Evolutionary conservation across 2,329 filamentous ascomycete genomes (phyloP).

Genomic region (Ophiocordyceps polyrhachis-furcata): DNA sequence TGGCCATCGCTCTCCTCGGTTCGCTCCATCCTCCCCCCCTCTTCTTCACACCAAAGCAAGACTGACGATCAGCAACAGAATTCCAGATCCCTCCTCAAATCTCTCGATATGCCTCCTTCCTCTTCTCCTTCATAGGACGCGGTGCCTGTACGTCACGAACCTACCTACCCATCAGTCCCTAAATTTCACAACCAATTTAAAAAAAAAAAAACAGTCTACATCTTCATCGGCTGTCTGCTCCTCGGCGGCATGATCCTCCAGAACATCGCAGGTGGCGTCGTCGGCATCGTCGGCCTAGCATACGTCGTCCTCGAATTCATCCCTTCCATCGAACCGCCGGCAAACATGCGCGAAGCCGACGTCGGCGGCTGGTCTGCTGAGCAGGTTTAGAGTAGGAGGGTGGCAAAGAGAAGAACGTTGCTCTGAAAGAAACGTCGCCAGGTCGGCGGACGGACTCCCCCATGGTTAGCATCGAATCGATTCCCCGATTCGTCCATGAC

Average conservation of each 20-base stretch:
- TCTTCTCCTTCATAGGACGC: slow-evolving; percentile 93
- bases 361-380: slow-evolving; percentile 54
- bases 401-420: background rate
- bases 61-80: slow-evolving; percentile 31
- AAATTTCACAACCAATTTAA: no score
- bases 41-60: background rate
- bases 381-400: slow-evolving; percentile 37
- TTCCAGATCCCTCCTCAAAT: slow-evolving; percentile 91
- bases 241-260: slow-evolving; percentile 48
- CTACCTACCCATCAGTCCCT: background rate
- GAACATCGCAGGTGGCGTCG: slow-evolving; percentile 57
- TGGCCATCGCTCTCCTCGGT: slow-evolving; percentile 52
- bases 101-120: slow-evolving; percentile 85
- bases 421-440: background rate
- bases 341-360: slow-evolving; percentile 66
- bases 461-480: background rate
- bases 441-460: background rate
- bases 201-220: slow-evolving; percentile 76
- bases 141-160: slow-evolving; percentile 58
- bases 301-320: slow-evolving; percentile 64
- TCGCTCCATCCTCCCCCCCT: slow-evolving; percentile 3
- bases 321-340: slow-evolving; percentile 60
- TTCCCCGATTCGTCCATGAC: background rate
- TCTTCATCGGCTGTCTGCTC: slow-evolving; percentile 80
- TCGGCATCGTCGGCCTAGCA: slow-evolving; percentile 59